Percentiles rank a stretch among this genome's conserved stretches.
phyloP scores from a whole-genome alignment of 2,329 filamentous ascomycete genomes.

The Diaporthe ampelina region DNA sequence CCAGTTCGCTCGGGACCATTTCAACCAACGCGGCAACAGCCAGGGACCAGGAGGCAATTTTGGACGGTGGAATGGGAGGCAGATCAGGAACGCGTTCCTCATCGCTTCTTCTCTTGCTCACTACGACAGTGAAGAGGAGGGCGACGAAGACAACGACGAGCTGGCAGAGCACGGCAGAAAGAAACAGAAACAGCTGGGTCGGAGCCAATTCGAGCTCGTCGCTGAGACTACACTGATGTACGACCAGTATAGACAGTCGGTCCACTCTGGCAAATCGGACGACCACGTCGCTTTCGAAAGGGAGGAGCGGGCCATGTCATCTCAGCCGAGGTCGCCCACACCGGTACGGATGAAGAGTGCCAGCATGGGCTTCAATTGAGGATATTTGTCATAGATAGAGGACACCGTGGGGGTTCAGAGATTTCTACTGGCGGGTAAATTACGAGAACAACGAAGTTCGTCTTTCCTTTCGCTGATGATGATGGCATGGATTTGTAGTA shows the following conservation, averaged over 20 bases:
- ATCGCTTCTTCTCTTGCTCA: conserved; percentile 44
- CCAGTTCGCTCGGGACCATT: conserved; percentile 24
- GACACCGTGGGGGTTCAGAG: too few species aligned
- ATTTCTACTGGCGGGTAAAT: too few species aligned
- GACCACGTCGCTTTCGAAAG: not conserved
- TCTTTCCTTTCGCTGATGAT: too few species aligned
- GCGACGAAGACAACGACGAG: not conserved
- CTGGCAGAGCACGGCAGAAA: not conserved
- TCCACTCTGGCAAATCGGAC: conserved; percentile 11
- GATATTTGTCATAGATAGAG: not conserved
- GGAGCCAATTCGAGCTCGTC: conserved; percentile 15
- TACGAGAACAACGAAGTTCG: too few species aligned
- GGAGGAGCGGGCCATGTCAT: conserved; percentile 9
- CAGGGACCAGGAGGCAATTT: conserved; percentile 28
- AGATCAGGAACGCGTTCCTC: conserved; percentile 54
- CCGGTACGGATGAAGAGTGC: not conserved
- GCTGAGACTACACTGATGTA: conserved; percentile 9
- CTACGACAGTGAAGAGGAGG: not conserved
- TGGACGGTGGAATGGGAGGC: conserved; percentile 51
- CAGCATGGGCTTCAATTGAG: not conserved
- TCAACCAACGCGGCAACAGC: not conserved
- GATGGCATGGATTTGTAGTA: too few species aligned
- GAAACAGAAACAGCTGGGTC: conserved; percentile 19
- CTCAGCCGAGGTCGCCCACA: not conserved
- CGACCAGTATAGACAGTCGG: conserved; percentile 21